Base-by-base conservation (phyloP, 352 stramenopile species). In the Phytophthora fragariae region DNA sequence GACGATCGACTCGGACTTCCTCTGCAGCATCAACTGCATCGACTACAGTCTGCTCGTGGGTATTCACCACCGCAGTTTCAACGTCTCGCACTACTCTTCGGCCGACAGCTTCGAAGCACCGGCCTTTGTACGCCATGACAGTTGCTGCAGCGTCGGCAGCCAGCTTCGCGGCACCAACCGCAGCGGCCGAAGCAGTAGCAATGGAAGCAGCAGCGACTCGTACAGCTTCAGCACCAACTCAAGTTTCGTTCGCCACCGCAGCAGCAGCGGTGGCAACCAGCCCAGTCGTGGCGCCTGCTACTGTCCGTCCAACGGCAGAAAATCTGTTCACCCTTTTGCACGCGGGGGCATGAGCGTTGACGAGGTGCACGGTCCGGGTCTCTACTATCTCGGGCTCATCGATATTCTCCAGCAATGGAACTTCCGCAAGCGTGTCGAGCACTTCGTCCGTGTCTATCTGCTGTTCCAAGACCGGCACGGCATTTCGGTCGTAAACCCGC, bases 381-480 rank as follows among this genome's bases (percentile, higher is more conserved):
- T 98, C 19, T 98, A 98, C 76, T 99, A 96, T 75, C 95, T 98
- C 78, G 96, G 96, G 1, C 85, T 99, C 29, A 98, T 99, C 75
- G 95, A 99, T 69, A 98, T 99, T 68, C 82, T 99, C 12, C 94
- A 98, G 72, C 92, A 98, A 69, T 99, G 96, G 89, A 98, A 98
- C 65, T 82, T 96, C 0, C 82, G 93, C 31, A 99, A 99, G 66
- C 83, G 92, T 27, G 65, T 97, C 9, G 95, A 99, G 75, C 84
- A 94, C 57, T 93, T 94, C 66, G 60, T 94, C 15, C 85, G 87
- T 33, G 85, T 91, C 4, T 93, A 92, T 61, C 46, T 95, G 4
- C 59, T 92, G 14, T 63, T 90, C 53, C 89, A 95, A 77, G 86
- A 93, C 62, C 79, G 76, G 41, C 79, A 88, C 63, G 87, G 87